A percentile compares a stretch with the other conserved stretches of the same genome.
These are phyloP conservation scores for Marasmius fiardii DNA, from an alignment of 1,284 basidiomycete species.

Conservation along the genomic window DNA sequence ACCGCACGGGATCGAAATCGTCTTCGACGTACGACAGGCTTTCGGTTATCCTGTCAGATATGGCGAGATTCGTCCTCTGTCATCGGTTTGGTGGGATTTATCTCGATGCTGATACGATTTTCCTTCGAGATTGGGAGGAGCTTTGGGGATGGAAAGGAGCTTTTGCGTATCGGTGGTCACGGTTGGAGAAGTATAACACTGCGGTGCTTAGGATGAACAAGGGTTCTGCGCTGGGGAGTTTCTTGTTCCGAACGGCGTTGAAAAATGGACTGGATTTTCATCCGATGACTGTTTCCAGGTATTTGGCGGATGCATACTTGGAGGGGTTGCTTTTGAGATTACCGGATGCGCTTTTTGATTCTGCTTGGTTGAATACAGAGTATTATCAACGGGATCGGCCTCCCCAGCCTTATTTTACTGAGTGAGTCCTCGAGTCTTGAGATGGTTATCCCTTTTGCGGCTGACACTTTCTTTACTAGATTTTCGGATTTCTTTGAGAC, in stretches of 20 bases:
- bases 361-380: slow-evolving; percentile 79
- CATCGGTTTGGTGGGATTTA: slow-evolving; percentile 81
- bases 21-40: slow-evolving; percentile 67
- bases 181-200: slow-evolving; percentile 75
- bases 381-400: slow-evolving; percentile 75
- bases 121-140: slow-evolving; percentile 82
- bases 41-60: slow-evolving; percentile 75
- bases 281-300: slow-evolving; percentile 72
- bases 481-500: slow-evolving; percentile 75
- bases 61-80: slow-evolving; percentile 77
- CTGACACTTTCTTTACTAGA: slow-evolving; percentile 27
- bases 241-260: slow-evolving; percentile 74
- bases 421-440: slow-evolving; percentile 37
- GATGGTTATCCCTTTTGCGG: background rate
- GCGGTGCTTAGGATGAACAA: slow-evolving; percentile 75
- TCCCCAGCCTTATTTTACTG: slow-evolving; percentile 75
- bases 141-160: slow-evolving; percentile 80
- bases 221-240: slow-evolving; percentile 66
- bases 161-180: slow-evolving; percentile 78
- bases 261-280: slow-evolving; percentile 79
- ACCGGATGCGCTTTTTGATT: slow-evolving; percentile 77
- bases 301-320: slow-evolving; percentile 66
- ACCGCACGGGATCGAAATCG: slow-evolving; percentile 63
- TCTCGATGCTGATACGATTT: slow-evolving; percentile 76
- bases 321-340: slow-evolving; percentile 64